Percentiles rank a stretch among this genome's conserved stretches.
Evolutionary conservation across 495 filamentous ascomycete genomes (phyloP).

Genomic region (Podospora pseudopauciseta): DNA sequence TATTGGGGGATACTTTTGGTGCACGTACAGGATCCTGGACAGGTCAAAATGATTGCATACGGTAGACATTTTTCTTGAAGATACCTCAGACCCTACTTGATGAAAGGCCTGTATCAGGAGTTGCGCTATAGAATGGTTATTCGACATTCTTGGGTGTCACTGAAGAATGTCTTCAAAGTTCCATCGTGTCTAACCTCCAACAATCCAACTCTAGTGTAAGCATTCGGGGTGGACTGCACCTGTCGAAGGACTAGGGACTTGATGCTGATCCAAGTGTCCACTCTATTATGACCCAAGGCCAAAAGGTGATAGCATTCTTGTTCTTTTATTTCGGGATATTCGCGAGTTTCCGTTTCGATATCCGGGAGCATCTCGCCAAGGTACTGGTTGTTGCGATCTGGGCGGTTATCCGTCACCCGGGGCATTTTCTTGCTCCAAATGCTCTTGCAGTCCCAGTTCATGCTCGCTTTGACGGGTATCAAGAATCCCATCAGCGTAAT

Average conservation of each 20-base stretch:
- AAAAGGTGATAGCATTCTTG: not conserved
- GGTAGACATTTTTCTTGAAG: too few relatives aligned
- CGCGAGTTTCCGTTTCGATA: not conserved
- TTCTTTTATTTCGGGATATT: not conserved
- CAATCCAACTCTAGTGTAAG: not conserved
- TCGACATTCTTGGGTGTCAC: not conserved
- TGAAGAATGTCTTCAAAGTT: not conserved
- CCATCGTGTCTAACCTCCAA: not conserved
- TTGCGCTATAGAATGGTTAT: not conserved
- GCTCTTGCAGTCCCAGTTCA: not conserved
- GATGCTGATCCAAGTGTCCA: not conserved
- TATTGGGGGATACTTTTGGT: not conserved
- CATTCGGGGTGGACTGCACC: not conserved
- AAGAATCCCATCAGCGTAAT: not conserved
- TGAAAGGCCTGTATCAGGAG: too few relatives aligned
- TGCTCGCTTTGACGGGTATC: not conserved
- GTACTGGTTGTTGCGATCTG: not conserved
- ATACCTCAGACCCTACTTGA: too few relatives aligned
- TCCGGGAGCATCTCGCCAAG: not conserved
- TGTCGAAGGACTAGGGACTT: not conserved
- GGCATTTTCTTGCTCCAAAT: not conserved
- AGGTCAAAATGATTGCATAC: not conserved
- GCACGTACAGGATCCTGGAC: not conserved
- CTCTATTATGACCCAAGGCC: not conserved
- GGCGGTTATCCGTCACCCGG: not conserved